Evolutionary conservation across 768 basidiomycete species (phyloP).

Genomic region (Polyporus arcularius): DNA sequence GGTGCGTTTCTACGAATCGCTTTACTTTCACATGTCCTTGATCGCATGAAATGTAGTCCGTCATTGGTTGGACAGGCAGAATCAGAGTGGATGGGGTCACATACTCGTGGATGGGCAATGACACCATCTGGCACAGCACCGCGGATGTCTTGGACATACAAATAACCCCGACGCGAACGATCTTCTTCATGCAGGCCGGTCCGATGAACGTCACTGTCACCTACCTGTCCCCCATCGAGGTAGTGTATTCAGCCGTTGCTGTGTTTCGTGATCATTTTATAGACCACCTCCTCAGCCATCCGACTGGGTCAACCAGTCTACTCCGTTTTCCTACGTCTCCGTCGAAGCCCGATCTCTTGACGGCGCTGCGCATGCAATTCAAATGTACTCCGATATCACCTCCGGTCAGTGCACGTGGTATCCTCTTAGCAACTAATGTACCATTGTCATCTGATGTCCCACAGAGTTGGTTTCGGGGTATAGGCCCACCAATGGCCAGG

Average conservation of each 20-base stretch:
- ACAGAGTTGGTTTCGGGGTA: conserved; percentile 16
- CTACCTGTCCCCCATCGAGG: conserved; percentile 43
- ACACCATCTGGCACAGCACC: not conserved
- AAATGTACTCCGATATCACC: conserved; percentile 42
- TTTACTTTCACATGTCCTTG: not conserved
- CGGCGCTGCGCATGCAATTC: conserved; percentile 33
- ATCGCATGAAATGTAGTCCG: not conserved
- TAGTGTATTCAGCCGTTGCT: conserved; percentile 2
- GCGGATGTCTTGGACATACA: conserved; percentile 23
- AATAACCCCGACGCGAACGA: conserved; percentile 39
- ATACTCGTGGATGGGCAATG: conserved; percentile 19
- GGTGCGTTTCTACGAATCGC: not conserved
- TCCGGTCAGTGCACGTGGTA: conserved; percentile 27
- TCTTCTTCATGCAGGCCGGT: conserved; percentile 35
- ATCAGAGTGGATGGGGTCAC: conserved; percentile 21
- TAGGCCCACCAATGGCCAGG: too few relatives aligned
- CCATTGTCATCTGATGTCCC: not conserved
- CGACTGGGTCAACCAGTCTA: conserved; percentile 39
- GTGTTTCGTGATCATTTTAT: too few relatives aligned
- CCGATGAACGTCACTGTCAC: conserved; percentile 37
- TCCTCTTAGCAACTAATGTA: too few relatives aligned
- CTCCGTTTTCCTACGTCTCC: conserved; percentile 42
- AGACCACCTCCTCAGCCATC: conserved; percentile 27
- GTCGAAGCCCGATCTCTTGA: conserved; percentile 34
- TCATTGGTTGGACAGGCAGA: conserved; percentile 23